phyloP scores from a whole-genome alignment of 129 eudicot genomes.

The Ambrosia trifida region DNA sequence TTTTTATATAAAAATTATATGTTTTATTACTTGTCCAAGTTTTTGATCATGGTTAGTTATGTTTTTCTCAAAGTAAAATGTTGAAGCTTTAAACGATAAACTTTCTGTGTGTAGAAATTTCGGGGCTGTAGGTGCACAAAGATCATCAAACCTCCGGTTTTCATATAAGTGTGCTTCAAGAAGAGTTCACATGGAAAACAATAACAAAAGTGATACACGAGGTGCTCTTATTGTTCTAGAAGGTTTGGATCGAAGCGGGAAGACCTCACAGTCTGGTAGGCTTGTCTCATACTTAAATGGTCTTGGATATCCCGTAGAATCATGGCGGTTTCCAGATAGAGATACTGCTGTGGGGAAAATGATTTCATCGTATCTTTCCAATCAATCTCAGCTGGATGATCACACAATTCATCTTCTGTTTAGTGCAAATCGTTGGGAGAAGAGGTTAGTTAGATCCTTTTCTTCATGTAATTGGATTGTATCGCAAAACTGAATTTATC shows the following conservation, averaged over 20 bases:
- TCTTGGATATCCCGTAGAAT: constrained; percentile 57
- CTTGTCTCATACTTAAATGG: constrained; percentile 49
- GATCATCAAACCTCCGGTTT: constrained; percentile 28
- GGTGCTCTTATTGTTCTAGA: constrained; percentile 87
- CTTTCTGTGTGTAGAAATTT: constrained; percentile 31
- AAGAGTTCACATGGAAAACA: constrained; percentile 54
- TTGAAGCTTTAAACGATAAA: not conserved
- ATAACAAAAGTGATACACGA: constrained; percentile 35
- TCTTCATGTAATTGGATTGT: not conserved
- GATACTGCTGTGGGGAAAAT: constrained; percentile 77
- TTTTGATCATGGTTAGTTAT: not conserved
- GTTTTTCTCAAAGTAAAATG: constrained; percentile 9
- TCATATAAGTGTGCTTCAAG: constrained; percentile 41
- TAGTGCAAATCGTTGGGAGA: constrained; percentile 97
- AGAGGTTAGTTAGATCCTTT: constrained; percentile 51
- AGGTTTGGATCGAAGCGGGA: constrained; percentile 93
- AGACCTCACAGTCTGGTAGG: constrained; percentile 68
- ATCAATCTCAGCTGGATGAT: constrained; percentile 80
- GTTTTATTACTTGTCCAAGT: not conserved
- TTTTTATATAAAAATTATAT: not conserved
- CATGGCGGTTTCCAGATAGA: constrained; percentile 92
- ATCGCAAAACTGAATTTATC: not conserved
- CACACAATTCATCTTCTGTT: constrained; percentile 77
- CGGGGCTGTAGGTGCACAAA: constrained; percentile 33
- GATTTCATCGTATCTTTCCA: constrained; percentile 84